Percentiles rank a stretch among this genome's conserved stretches.
Conservation (phyloP, 768 basidiomycete species). For the Crassisporium funariophilum region DNA sequence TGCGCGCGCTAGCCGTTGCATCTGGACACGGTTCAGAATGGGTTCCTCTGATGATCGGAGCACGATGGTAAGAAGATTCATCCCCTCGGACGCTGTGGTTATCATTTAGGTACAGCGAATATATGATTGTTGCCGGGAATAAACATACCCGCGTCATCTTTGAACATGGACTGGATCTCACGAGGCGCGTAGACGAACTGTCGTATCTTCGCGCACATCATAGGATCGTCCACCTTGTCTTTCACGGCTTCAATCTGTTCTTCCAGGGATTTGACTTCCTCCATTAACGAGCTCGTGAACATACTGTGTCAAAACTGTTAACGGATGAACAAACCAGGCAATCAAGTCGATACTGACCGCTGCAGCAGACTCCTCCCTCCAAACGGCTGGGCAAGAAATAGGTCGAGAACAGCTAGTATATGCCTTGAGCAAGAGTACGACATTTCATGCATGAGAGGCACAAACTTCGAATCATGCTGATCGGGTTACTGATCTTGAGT, state of each 20-base stretch:
- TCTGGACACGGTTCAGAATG: constrained; percentile 70
- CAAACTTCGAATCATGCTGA: constrained; percentile 91
- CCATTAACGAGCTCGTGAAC: constrained; percentile 91
- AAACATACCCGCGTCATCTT: constrained; percentile 73
- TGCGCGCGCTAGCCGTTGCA: constrained; percentile 78
- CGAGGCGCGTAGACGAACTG: constrained; percentile 84
- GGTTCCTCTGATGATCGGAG: constrained; percentile 81
- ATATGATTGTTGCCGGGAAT: neutral
- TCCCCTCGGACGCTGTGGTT: constrained; percentile 59
- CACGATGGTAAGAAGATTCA: constrained; percentile 78
- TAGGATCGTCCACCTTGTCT: constrained; percentile 85
- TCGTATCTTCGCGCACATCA: constrained; percentile 86
- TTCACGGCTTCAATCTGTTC: constrained; percentile 88
- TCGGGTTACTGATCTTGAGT: constrained; percentile 91
- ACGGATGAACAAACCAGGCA: neutral
- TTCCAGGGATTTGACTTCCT: constrained; percentile 83
- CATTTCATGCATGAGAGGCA: constrained; percentile 3
- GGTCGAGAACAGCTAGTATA: constrained; percentile 69
- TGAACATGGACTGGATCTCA: constrained; percentile 85
- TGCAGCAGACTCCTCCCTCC: constrained; percentile 92
- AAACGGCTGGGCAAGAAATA: constrained; percentile 97
- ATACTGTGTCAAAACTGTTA: constrained; percentile 56
- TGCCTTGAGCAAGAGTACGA: constrained; percentile 1
- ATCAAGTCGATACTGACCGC: constrained; percentile 46
- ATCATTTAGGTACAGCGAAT: neutral